phyloP scores from a whole-genome alignment of 768 basidiomycete genomes.

The Phallus indusiatus region DNA sequence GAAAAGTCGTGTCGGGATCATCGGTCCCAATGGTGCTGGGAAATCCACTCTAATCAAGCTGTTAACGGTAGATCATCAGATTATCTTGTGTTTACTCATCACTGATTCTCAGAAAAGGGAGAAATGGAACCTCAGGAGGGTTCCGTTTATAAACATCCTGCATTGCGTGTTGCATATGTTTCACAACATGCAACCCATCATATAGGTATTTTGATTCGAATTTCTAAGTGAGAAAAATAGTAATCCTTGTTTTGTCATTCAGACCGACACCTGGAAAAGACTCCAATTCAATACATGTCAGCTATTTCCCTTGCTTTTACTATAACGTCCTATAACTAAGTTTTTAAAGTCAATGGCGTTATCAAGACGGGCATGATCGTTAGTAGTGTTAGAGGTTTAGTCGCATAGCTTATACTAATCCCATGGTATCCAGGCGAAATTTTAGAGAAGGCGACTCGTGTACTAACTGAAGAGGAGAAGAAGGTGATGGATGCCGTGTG shows the following conservation, averaged over 20 bases:
- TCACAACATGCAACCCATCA: constrained; percentile 98
- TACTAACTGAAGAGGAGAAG: constrained; percentile 82
- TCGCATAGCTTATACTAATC: constrained; percentile 9
- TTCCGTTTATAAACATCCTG: constrained; percentile 87
- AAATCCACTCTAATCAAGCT: constrained; percentile 96
- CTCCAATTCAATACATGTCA: constrained; percentile 83
- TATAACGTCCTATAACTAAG: neutral
- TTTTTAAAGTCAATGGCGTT: constrained; percentile 71
- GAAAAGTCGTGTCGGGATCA: constrained; percentile 76
- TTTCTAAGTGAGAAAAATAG: neutral
- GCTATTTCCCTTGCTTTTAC: constrained; percentile 6
- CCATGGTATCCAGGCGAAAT: constrained; percentile 53
- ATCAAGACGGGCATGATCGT: constrained; percentile 98
- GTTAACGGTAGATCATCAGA: constrained; percentile 50
- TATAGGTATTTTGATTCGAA: constrained; percentile 44
- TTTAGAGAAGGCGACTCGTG: constrained; percentile 83
- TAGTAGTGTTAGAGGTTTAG: constrained; percentile 22
- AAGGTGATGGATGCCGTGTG: constrained; percentile 73
- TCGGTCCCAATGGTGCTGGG: constrained; percentile 92
- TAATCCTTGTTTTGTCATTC: neutral
- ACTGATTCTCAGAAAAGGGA: constrained; percentile 39
- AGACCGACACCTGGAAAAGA: constrained; percentile 94
- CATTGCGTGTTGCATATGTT: constrained; percentile 90
- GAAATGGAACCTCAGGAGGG: constrained; percentile 90
- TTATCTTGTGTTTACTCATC: constrained; percentile 4